phyloP scores from a whole-genome alignment of 352 stramenopile genomes.

The Globisporangium perplexum region DNA sequence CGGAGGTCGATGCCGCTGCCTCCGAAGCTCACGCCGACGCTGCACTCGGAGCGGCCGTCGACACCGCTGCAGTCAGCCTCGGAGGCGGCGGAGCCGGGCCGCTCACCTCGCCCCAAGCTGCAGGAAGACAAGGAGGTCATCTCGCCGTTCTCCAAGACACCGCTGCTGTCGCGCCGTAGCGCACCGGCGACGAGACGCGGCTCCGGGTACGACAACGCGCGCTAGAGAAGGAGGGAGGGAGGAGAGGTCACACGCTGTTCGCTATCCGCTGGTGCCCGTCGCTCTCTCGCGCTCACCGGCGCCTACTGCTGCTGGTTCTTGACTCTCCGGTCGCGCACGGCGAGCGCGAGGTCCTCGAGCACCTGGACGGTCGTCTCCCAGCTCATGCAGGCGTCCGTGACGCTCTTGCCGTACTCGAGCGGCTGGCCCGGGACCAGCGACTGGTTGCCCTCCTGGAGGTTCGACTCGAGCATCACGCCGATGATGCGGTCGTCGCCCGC shows the following conservation, averaged over 20 bases:
- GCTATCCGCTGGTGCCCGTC: not conserved
- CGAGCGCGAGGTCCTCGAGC: slow-evolving; percentile 64
- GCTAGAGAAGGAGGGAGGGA: slow-evolving; percentile 15
- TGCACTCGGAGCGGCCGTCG: slow-evolving; percentile 4
- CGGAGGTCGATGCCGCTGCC: not conserved
- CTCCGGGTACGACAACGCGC: slow-evolving; percentile 55
- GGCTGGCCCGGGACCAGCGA: slow-evolving; percentile 64
- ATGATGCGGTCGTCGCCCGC: slow-evolving; percentile 72
- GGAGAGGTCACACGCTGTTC: not conserved
- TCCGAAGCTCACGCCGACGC: slow-evolving; percentile 1
- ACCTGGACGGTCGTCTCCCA: slow-evolving; percentile 77
- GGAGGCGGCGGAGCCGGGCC: slow-evolving; percentile 16
- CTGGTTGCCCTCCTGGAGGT: slow-evolving; percentile 81
- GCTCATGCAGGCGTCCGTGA: slow-evolving; percentile 88
- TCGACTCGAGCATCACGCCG: slow-evolving; percentile 88
- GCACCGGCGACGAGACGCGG: slow-evolving; percentile 23
- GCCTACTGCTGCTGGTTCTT: slow-evolving; percentile 24
- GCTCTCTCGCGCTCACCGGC: too few relatives aligned
- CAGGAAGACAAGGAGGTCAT: slow-evolving; percentile 29
- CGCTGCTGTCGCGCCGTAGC: slow-evolving; percentile 43
- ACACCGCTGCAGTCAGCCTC: slow-evolving; percentile 13
- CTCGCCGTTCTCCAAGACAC: slow-evolving; percentile 64
- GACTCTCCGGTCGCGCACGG: slow-evolving; percentile 65
- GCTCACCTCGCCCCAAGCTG: slow-evolving; percentile 34
- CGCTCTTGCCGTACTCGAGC: slow-evolving; percentile 86